Base-by-base conservation (phyloP, 495 filamentous ascomycete species). In the Amorphotheca resinae region DNA sequence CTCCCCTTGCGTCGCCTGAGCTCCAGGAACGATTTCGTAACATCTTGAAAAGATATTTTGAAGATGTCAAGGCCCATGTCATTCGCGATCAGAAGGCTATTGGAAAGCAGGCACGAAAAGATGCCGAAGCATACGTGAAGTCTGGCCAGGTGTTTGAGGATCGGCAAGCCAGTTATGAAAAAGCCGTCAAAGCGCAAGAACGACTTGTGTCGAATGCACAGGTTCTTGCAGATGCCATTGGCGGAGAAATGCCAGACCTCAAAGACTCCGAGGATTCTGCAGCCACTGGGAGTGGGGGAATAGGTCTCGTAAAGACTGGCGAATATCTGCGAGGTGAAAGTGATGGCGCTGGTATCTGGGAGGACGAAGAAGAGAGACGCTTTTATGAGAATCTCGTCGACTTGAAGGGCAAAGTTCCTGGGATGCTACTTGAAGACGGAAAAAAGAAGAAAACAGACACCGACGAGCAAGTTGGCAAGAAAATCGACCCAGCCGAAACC, bases 91-190 rank as follows among this genome's bases (percentile, higher is more conserved):
- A 99, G 56, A 86, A 89, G 61, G 77, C 79, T 5, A 77, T 96
- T 26, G 70, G 73, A 44, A 69, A 66, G 18, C 91, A 99, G 61
- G 83, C 79, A 36, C 82, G 85, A 45, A 87, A 88, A 37, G 95
- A 99, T 65, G 87, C 93, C 2, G 91, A 99, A 59, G 91, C 89
- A 4, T 99, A 99, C 57, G 86, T 99, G 50, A 95, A 94, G 56
- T 96, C 93, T 32, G 91, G 91, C 11, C 91, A 99, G 55, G 88
- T 99, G 33, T 99, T 99, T 50, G 91, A 99, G 57, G 91, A 99
- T 55, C 84, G 91, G 14, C 91, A 99, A 56, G 74, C 87, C 22
- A 95, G 87, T 52, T 94, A 91, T 48, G 91, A 99, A 58, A 95
- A 86, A 61, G 78, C 85, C 57, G 64, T 86, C 7, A 96, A 95